Evolutionary conservation across 1,284 basidiomycete species (phyloP), one percentile per base, ranked within the genome.

Genomic region (Malassezia equina): DNA sequence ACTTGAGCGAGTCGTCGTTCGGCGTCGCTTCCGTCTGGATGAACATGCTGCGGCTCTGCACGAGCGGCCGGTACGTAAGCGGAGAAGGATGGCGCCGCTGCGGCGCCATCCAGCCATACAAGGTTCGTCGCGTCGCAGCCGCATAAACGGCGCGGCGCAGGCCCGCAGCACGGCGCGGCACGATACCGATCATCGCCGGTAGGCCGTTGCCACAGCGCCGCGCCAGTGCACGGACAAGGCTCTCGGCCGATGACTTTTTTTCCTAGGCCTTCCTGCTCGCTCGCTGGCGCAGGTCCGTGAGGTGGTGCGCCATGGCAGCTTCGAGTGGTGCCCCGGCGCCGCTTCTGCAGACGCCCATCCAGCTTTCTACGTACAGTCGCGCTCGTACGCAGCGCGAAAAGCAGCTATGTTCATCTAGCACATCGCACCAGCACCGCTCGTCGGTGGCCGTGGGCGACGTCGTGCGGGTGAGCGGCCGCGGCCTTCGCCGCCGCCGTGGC

Each of bases 1-100:
- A 98, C 77, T 98, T 98, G 60, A 98, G 81, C 7, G 91, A 94
- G 73, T 95, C 90, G 42, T 91, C 88, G 76, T 98, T 98, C 1
- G 93, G 93, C 0, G 93, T 98, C 4, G 85, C 84, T 77, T 96
- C 93, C 6, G 93, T 98, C 53, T 71, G 56, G 43, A 69, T 64
- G 58, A 71, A 59, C 62, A 72, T 65, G 51, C 63, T 55, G 7
- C 64, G 55, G 50, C 51, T 17, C 72, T 74, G 47, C 66, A 61
- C 15, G 63, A 31, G 32, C 21, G 32, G 24, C 27, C 90, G 60
- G 93, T 93, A 78, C 94, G 94, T 88, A 17, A 5, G 34, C 50
- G 29, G 28, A 17, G 9, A 4, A 17, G 48, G 15, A 27, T 6
- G 33, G 15, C 31, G 36, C 4, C 39, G 31, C n/a, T n/a, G n/a